Evolutionary conservation across 139 green algal genomes (phyloP).

Genomic region (Ettlia oleoabundans): DNA sequence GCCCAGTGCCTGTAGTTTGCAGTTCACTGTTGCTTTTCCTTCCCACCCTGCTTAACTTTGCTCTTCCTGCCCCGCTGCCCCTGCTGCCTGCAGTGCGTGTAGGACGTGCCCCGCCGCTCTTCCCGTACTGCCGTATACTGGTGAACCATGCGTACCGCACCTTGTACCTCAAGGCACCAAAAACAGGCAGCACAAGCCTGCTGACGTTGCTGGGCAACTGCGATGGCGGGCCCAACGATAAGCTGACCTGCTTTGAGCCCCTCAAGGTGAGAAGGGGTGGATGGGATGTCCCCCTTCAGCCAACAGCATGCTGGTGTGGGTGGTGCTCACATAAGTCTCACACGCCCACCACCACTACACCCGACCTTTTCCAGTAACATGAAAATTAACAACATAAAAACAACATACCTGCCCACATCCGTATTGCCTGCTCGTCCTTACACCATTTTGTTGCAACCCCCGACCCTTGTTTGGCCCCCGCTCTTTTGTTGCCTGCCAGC

Average conservation of each 20-base stretch:
- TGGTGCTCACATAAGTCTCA: background rate
- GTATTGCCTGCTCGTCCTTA: too few species aligned
- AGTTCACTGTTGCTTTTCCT: too few species aligned
- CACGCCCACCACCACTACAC: too few species aligned
- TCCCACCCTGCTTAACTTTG: background rate
- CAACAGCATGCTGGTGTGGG: background rate
- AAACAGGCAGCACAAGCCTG: constrained; percentile 33
- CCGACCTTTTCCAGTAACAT: too few species aligned
- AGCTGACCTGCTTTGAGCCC: constrained; percentile 24
- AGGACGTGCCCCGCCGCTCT: constrained; percentile 15
- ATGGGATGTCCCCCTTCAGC: background rate
- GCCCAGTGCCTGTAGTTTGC: too few species aligned
- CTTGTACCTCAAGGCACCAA: constrained; percentile 32
- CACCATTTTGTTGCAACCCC: too few species aligned
- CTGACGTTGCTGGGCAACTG: constrained; percentile 27
- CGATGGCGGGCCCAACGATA: background rate
- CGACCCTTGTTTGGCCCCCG: too few species aligned
- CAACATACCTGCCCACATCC: too few species aligned
- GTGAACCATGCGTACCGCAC: constrained; percentile 31
- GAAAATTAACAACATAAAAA: too few species aligned
- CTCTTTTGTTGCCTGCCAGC: too few species aligned
- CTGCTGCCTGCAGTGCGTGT: background rate
- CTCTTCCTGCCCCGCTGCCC: too few species aligned
- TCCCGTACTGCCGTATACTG: constrained; percentile 32
- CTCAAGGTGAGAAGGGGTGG: background rate